Conservation (phyloP, 805 yeast species). For the Cyberlindnera saturnus region DNA sequence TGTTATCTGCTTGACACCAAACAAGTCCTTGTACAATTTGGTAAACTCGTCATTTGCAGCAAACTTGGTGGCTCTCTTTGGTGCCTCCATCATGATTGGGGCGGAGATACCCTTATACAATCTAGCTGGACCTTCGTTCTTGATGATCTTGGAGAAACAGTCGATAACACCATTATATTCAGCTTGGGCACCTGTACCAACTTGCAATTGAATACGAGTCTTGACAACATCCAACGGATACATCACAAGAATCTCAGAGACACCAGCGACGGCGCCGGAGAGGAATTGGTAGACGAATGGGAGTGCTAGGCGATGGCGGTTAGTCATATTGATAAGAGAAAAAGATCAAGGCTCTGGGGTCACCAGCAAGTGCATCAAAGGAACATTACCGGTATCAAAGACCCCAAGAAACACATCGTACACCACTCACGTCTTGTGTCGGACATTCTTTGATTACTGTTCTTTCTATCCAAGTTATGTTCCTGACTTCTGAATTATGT, state of each 20-base stretch:
- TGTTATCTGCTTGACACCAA: slow-evolving; percentile 63
- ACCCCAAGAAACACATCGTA: too few relatives aligned
- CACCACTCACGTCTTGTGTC: too few relatives aligned
- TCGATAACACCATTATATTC: slow-evolving; percentile 82
- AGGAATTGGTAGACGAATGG: slow-evolving; percentile 90
- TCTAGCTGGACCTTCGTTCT: slow-evolving; percentile 76
- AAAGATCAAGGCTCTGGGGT: too few relatives aligned
- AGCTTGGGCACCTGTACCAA: slow-evolving; percentile 37
- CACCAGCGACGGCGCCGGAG: slow-evolving; percentile 95
- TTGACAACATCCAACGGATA: slow-evolving; percentile 96
- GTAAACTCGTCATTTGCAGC: slow-evolving; percentile 99
- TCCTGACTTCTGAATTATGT: too few relatives aligned
- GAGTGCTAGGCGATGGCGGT: slow-evolving; percentile 35
- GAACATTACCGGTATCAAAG: too few relatives aligned
- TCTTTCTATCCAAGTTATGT: too few relatives aligned
- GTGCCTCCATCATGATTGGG: slow-evolving; percentile 98
- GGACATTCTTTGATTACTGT: too few relatives aligned
- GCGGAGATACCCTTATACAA: slow-evolving; percentile 93
- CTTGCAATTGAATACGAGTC: slow-evolving; percentile 90
- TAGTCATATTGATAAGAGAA: background rate
- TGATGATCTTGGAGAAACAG: slow-evolving; percentile 76
- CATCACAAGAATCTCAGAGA: slow-evolving; percentile 91
- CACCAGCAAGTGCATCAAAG: too few relatives aligned
- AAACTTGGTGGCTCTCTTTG: slow-evolving; percentile 97
- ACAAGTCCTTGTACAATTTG: slow-evolving; percentile 63